phyloP scores from a whole-genome alignment of 768 basidiomycete genomes.

The Lentinula sp. region DNA sequence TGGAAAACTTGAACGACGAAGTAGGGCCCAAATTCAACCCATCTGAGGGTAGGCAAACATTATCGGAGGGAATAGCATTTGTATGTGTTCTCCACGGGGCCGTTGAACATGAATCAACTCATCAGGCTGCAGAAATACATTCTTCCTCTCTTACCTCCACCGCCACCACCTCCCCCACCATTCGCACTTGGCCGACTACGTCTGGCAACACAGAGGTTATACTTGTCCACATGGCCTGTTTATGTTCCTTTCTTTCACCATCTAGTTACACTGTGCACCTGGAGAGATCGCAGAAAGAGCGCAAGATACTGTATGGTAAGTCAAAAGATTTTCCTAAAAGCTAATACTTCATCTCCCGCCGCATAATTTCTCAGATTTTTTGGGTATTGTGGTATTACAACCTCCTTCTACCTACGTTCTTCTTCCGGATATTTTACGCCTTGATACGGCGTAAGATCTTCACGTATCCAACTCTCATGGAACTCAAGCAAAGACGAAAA shows the following conservation, averaged over 20 bases:
- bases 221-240: slow-evolving; percentile 42
- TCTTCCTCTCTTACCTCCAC: slow-evolving; percentile 40
- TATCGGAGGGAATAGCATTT: slow-evolving; percentile 22
- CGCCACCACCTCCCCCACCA: slow-evolving; percentile 28
- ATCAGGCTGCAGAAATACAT: slow-evolving; percentile 27
- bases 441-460: slow-evolving; percentile 44
- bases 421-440: slow-evolving; percentile 40
- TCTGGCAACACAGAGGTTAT: slow-evolving; percentile 47
- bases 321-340: slow-evolving; percentile 6
- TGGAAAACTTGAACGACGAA: not conserved
- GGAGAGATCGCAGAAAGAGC: slow-evolving; percentile 47
- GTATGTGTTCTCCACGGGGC: slow-evolving; percentile 11
- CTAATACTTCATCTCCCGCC: not conserved
- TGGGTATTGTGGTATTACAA: slow-evolving; percentile 64
- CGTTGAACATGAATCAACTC: not conserved
- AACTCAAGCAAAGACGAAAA: slow-evolving; percentile 46
- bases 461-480: slow-evolving; percentile 47
- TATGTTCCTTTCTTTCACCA: slow-evolving; percentile 40
- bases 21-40: not conserved
- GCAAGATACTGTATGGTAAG: slow-evolving; percentile 45
- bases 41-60: not conserved
- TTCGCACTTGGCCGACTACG: slow-evolving; percentile 53
- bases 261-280: slow-evolving; percentile 42
- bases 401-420: slow-evolving; percentile 45
- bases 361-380: slow-evolving; percentile 34